phyloP scores from a whole-genome alignment of 768 basidiomycete species.

The Leccinum arenicola region DNA sequence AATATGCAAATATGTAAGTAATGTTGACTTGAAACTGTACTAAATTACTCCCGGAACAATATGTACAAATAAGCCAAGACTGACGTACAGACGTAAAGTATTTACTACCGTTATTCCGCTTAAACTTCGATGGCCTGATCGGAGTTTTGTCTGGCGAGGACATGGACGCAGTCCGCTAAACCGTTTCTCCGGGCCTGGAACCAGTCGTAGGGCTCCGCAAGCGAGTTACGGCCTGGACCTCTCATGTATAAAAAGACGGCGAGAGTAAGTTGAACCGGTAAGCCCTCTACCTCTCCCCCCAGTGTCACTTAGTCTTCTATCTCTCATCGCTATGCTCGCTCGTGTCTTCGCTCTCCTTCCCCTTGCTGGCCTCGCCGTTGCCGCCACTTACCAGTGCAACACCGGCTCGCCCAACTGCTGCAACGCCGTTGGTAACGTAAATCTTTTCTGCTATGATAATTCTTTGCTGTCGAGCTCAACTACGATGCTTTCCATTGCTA shows the following conservation, averaged over 20 bases:
- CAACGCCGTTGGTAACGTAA: neutral
- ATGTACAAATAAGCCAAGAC: neutral
- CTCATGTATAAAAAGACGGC: neutral
- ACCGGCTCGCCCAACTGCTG: neutral
- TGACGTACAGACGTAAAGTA: neutral
- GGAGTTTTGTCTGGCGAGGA: neutral
- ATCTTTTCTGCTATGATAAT: neutral
- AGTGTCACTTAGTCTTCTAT: no score
- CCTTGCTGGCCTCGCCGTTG: neutral
- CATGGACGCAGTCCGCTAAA: neutral
- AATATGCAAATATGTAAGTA: no score
- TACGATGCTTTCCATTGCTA: no score
- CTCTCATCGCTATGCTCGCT: neutral
- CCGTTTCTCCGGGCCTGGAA: neutral
- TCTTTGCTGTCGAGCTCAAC: neutral
- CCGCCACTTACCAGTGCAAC: neutral
- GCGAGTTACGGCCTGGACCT: neutral
- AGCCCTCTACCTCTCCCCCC: neutral
- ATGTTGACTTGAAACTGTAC: no score
- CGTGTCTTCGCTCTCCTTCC: neutral
- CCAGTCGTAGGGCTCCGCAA: neutral
- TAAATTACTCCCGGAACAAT: no score
- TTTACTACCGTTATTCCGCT: neutral
- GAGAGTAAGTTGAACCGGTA: no score
- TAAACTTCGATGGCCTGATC: neutral